Evolutionary conservation across 2,329 filamentous ascomycete genomes (phyloP).

Genomic region (Diaporthe aspalathi): DNA sequence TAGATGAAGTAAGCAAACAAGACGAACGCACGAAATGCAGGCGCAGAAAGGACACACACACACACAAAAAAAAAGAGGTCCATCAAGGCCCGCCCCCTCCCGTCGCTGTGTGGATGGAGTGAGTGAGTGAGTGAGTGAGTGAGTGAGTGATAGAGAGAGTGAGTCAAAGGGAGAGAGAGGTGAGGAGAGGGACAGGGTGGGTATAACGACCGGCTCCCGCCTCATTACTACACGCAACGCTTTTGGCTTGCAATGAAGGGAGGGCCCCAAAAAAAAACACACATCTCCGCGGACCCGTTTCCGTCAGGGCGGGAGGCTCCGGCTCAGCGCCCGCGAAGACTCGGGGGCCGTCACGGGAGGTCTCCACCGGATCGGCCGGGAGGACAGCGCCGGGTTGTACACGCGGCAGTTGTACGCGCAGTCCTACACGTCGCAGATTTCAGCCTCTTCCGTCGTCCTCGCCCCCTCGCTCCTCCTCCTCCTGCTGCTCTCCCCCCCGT

Average conservation of each 20-base stretch:
- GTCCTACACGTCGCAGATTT: too few relatives aligned
- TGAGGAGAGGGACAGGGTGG: neutral
- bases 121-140: neutral
- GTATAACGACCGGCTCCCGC: neutral
- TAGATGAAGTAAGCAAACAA: conserved; percentile 27
- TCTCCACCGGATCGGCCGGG: neutral
- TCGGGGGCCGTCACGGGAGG: too few relatives aligned
- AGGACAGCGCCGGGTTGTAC: neutral
- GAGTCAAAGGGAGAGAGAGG: neutral
- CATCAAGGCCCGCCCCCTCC: neutral
- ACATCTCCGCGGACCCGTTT: too few relatives aligned
- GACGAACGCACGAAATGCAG: neutral
- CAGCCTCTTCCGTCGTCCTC: too few relatives aligned
- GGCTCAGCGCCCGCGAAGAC: neutral
- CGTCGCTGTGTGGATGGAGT: neutral
- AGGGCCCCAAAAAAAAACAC: neutral
- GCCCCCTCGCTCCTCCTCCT: neutral
- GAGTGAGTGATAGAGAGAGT: neutral
- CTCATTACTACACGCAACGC: conserved; percentile 10
- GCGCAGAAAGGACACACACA: neutral
- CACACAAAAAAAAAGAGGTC: neutral
- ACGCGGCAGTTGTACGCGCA: neutral
- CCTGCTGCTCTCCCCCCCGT: neutral
- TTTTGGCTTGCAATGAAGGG: neutral
- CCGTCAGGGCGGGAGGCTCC: neutral